Conservation (phyloP, 306 rosid genomes). For the Glycyrrhiza uralensis region DNA sequence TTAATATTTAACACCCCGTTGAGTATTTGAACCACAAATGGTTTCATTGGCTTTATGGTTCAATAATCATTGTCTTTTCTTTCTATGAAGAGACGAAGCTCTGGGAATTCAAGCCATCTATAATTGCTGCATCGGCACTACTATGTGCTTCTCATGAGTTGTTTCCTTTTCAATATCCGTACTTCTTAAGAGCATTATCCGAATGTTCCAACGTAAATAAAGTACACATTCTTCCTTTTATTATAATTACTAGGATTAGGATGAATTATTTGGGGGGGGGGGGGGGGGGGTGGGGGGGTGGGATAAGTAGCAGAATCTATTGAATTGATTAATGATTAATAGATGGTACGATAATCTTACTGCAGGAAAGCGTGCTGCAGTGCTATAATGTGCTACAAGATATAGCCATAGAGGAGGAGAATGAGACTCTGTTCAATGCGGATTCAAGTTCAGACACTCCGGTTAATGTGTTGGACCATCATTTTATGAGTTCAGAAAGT, state of each 20-base stretch:
- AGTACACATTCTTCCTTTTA: conserved; percentile 39
- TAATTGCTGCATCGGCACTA: conserved; percentile 75
- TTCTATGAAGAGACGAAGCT: conserved; percentile 69
- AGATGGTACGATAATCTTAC: conserved; percentile 7
- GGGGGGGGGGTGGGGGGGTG: too few species aligned
- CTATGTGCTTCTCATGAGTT: conserved; percentile 74
- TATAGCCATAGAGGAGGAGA: conserved; percentile 46
- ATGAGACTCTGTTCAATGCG: conserved; percentile 44
- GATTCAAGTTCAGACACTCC: conserved; percentile 64
- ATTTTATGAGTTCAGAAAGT: conserved; percentile 72
- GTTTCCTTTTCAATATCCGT: conserved; percentile 69
- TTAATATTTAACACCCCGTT: too few species aligned
- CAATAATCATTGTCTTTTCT: not conserved
- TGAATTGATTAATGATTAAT: not conserved
- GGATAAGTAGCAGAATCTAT: too few species aligned
- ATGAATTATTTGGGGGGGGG: not conserved
- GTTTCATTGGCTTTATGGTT: too few species aligned
- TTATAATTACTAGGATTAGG: too few species aligned
- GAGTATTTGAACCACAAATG: too few species aligned
- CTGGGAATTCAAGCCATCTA: conserved; percentile 78
- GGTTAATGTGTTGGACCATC: conserved; percentile 74
- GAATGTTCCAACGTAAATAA: conserved; percentile 56
- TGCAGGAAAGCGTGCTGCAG: conserved; percentile 53
- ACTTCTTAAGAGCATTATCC: conserved; percentile 59
- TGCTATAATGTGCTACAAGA: conserved; percentile 62